Conservation (phyloP, 1,284 basidiomycete genomes). For the Cryptococcus deneoformans region DNA sequence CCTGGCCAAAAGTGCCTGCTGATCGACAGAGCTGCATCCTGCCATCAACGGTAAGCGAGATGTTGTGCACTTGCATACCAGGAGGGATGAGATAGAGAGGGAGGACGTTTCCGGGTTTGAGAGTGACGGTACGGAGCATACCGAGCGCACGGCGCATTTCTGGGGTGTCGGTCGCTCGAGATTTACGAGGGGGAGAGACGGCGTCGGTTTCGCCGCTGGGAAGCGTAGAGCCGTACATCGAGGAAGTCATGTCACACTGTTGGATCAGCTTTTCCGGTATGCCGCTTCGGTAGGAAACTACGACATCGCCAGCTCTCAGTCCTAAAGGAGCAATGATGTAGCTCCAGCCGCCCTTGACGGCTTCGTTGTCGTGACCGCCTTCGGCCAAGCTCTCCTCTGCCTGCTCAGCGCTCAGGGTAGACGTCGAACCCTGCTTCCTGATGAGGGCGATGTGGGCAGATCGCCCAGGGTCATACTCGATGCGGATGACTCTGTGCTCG, state of each 20-base stretch:
- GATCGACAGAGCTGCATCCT: slow-evolving; percentile 81
- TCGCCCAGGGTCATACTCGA: slow-evolving; percentile 95
- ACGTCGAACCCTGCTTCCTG: slow-evolving; percentile 40
- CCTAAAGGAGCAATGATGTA: slow-evolving; percentile 94
- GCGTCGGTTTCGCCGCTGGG: slow-evolving; percentile 6
- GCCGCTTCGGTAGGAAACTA: slow-evolving; percentile 81
- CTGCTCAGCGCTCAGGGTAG: slow-evolving; percentile 21
- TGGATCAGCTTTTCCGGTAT: slow-evolving; percentile 73
- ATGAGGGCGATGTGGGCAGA: slow-evolving; percentile 92
- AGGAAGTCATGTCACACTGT: slow-evolving; percentile 52
- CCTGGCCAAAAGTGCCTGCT: slow-evolving; percentile 81
- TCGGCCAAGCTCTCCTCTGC: slow-evolving; percentile 24
- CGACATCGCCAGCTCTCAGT: slow-evolving; percentile 79
- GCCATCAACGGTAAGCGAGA: slow-evolving; percentile 73
- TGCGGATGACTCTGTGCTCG: slow-evolving; percentile 81
- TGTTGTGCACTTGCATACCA: slow-evolving; percentile 85
- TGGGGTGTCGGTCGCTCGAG: slow-evolving; percentile 15
- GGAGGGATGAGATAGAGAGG: slow-evolving; percentile 88
- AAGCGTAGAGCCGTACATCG: slow-evolving; percentile 33
- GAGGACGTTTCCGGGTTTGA: slow-evolving; percentile 91
- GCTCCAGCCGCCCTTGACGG: slow-evolving; percentile 53
- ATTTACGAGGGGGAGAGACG: background rate
- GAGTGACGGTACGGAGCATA: slow-evolving; percentile 76
- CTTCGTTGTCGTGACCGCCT: slow-evolving; percentile 18
- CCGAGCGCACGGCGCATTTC: slow-evolving; percentile 61